Conservation (phyloP, 371 early-diverging fungal species). For the Actinomucor elegans region DNA sequence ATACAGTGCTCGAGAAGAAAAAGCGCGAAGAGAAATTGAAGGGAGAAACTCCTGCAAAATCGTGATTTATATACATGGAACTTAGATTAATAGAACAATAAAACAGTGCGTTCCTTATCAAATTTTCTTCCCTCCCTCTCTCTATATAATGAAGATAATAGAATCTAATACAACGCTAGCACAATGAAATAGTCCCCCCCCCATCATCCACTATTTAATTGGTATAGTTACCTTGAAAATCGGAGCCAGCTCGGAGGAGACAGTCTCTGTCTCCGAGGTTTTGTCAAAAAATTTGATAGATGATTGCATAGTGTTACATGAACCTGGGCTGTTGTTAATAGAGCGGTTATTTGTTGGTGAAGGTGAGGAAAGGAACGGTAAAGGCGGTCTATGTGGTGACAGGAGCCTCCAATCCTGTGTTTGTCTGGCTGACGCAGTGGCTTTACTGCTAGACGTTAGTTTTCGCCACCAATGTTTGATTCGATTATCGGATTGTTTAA, state of each 20-base stretch:
- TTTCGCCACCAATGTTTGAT: conserved; percentile 6
- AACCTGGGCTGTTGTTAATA: neutral
- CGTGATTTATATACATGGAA: neutral
- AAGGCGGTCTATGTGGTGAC: conserved; percentile 20
- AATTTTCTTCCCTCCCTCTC: neutral
- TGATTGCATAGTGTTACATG: neutral
- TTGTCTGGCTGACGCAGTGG: neutral
- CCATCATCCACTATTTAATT: neutral
- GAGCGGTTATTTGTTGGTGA: neutral
- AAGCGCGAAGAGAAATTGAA: neutral
- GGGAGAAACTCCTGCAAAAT: neutral
- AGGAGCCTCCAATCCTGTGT: conserved; percentile 16
- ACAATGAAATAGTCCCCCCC: neutral
- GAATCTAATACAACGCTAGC: too few species aligned
- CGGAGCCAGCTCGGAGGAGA: conserved; percentile 13
- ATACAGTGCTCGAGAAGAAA: conserved; percentile 6
- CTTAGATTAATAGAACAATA: neutral
- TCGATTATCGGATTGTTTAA: neutral
- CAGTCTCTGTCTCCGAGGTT: neutral
- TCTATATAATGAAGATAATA: too few species aligned
- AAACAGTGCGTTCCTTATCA: neutral
- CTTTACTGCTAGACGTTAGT: neutral
- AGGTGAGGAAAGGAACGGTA: conserved; percentile 12
- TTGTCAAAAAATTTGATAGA: conserved; percentile 10
- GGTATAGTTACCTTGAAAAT: conserved; percentile 8